These are phyloP conservation scores for Russula sp. DNA, from an alignment of 768 basidiomycete species.

Conservation along the genomic window DNA sequence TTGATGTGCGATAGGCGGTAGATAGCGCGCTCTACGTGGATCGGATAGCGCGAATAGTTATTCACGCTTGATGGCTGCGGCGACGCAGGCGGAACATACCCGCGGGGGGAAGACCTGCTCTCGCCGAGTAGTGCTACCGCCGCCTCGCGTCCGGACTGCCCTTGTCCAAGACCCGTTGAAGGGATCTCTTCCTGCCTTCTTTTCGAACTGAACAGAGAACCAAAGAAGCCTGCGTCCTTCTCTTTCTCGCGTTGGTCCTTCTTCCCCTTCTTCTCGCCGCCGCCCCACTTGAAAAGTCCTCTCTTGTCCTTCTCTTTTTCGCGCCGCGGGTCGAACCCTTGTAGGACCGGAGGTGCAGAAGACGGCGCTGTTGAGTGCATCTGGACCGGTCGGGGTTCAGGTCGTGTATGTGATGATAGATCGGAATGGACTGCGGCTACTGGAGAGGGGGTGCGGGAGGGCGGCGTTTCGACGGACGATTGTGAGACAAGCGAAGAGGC, in stretches of 20 bases:
- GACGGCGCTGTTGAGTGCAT: constrained; percentile 7
- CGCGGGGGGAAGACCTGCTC: constrained; percentile 76
- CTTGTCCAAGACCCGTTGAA: constrained; percentile 31
- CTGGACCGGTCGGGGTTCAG: constrained; percentile 19
- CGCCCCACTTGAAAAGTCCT: constrained; percentile 42
- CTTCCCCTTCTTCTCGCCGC: constrained; percentile 43
- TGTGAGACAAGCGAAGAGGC: constrained; percentile 37
- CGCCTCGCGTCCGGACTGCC: constrained; percentile 66
- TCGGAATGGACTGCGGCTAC: constrained; percentile 13
- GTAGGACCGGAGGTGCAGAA: constrained; percentile 30
- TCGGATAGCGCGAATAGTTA: constrained; percentile 79
- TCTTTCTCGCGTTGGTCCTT: constrained; percentile 53
- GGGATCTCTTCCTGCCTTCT: constrained; percentile 79
- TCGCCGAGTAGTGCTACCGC: constrained; percentile 82
- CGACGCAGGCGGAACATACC: constrained; percentile 53
- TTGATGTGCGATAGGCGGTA: constrained; percentile 98
- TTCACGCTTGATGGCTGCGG: constrained; percentile 41
- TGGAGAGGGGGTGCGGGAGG: constrained; percentile 56
- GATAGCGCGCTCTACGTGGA: constrained; percentile 97
- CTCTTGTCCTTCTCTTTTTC: constrained; percentile 59
- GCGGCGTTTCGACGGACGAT: constrained; percentile 33
- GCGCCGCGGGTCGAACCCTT: constrained; percentile 74
- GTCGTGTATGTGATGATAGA: neutral
- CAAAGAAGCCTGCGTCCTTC: constrained; percentile 84
- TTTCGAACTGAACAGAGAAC: constrained; percentile 80